phyloP scores from a whole-genome alignment of 768 basidiomycete species.

The Dacryopinax primogenitus region DNA sequence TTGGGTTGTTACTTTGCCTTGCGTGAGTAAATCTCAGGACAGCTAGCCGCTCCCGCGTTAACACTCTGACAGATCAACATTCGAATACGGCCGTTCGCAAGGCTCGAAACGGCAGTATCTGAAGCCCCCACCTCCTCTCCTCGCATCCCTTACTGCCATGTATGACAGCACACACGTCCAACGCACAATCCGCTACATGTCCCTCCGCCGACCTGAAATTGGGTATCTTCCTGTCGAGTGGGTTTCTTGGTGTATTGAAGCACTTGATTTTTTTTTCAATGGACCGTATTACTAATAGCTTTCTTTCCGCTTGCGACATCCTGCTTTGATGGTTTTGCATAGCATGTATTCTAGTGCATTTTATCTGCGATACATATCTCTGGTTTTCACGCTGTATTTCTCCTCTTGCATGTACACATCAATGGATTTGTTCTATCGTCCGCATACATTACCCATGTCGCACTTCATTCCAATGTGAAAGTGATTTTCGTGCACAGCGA shows the following conservation, averaged over 20 bases:
- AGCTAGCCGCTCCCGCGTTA: not conserved
- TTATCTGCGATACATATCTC: too few species aligned
- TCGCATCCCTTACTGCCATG: not conserved
- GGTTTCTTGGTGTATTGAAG: not conserved
- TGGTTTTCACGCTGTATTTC: too few species aligned
- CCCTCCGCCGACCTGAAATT: not conserved
- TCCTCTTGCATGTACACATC: too few species aligned
- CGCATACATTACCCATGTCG: too few species aligned
- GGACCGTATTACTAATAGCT: not conserved
- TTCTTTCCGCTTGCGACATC: not conserved
- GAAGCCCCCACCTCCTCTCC: not conserved
- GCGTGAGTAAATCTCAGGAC: not conserved
- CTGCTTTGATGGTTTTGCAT: too few species aligned
- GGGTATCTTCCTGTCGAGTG: not conserved
- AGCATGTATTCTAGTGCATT: too few species aligned
- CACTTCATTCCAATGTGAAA: too few species aligned
- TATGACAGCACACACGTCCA: not conserved
- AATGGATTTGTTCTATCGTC: too few species aligned
- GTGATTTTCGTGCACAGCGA: too few species aligned
- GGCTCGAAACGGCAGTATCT: not conserved
- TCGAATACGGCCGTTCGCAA: conserved; percentile 1
- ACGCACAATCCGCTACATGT: not conserved
- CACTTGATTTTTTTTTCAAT: not conserved
- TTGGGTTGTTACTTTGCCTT: not conserved
- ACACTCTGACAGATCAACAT: not conserved